Evolutionary conservation across 2,329 filamentous ascomycete genomes (phyloP).

Genomic region (Graphiopsis chlorocephala): DNA sequence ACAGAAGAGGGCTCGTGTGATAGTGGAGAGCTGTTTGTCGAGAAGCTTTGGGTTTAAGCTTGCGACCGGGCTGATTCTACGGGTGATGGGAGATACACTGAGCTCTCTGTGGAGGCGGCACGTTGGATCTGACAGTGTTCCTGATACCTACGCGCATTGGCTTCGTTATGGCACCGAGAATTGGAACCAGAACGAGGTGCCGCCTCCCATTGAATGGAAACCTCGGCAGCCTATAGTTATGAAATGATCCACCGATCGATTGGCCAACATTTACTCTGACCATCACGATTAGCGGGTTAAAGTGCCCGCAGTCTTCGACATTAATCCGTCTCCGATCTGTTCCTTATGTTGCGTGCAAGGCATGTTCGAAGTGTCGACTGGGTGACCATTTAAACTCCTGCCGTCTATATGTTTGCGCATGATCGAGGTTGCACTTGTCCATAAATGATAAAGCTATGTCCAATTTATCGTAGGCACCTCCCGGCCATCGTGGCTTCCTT

Average conservation of each 20-base stretch:
- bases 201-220: background rate
- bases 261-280: too few species aligned
- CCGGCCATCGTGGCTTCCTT: background rate
- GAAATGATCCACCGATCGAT: background rate
- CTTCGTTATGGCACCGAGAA: background rate
- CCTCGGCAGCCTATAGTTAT: background rate
- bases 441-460: too few species aligned
- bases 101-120: background rate
- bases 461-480: too few species aligned
- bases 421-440: background rate
- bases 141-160: background rate
- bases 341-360: too few species aligned
- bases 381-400: background rate
- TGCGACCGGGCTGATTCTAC: constrained; percentile 53
- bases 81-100: constrained; percentile 16
- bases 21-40: constrained; percentile 52
- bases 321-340: too few species aligned
- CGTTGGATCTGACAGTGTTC: background rate
- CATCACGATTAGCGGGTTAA: too few species aligned
- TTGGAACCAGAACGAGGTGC: background rate
- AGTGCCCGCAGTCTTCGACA: too few species aligned
- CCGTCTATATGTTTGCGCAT: background rate
- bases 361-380: background rate
- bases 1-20: constrained; percentile 49
- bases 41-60: constrained; percentile 57